Evolutionary conservation across 371 early-diverging fungal genomes (phyloP).

Genomic region (Mucor plumbeus): DNA sequence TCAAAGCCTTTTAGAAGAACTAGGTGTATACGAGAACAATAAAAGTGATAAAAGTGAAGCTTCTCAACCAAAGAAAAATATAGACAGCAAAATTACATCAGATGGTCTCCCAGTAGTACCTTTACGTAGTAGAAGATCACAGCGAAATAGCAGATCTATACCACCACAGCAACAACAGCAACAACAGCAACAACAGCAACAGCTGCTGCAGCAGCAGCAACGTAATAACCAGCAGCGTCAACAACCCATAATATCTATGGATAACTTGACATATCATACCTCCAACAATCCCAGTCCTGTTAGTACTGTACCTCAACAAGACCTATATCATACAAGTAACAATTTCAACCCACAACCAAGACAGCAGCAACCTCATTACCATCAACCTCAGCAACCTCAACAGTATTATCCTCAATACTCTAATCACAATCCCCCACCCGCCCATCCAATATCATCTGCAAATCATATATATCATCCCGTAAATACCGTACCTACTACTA

Average conservation of each 20-base stretch:
- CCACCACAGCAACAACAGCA: slow-evolving; percentile 17
- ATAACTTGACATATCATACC: not conserved
- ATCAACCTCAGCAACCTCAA: slow-evolving; percentile 11
- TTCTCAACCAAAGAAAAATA: not conserved
- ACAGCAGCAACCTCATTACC: slow-evolving; percentile 4
- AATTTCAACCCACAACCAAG: not conserved
- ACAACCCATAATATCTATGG: not conserved
- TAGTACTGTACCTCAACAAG: slow-evolving; percentile 2
- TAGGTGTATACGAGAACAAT: slow-evolving; percentile 28
- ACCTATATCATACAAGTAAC: slow-evolving; percentile 8
- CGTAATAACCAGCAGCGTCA: slow-evolving; percentile 5
- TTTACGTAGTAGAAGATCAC: not conserved
- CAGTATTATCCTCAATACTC: slow-evolving; percentile 14
- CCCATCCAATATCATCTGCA: not conserved
- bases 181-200: not conserved
- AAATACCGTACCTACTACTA: not conserved
- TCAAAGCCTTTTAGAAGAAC: slow-evolving; percentile 33
- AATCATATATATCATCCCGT: not conserved
- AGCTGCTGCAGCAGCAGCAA: not conserved
- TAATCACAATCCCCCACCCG: not conserved
- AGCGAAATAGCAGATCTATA: slow-evolving; percentile 5
- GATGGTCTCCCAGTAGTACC: not conserved
- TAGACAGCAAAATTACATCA: not conserved
- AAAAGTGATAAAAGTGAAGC: not conserved
- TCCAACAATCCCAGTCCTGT: slow-evolving; percentile 1